A percentile compares a stretch with the other conserved stretches of the same genome.
Conservation (phyloP, 305 asterid species). For the Euphrasia arctica region DNA sequence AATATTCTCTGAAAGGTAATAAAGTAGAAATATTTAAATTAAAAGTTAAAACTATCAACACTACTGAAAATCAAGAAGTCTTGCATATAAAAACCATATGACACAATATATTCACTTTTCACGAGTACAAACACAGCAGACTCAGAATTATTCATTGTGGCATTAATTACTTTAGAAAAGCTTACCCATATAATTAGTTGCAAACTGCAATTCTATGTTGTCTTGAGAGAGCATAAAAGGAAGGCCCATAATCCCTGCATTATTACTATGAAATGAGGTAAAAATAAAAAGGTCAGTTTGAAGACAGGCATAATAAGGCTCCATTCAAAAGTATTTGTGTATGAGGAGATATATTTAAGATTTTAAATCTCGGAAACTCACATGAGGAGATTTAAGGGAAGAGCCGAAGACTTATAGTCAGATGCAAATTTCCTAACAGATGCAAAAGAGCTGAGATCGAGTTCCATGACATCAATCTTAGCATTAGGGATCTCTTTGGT, state of each 20-base stretch:
- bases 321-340: background rate
- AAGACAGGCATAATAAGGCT: background rate
- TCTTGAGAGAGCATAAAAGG: slow-evolving; percentile 77
- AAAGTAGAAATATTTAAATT: background rate
- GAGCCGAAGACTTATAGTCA: slow-evolving; percentile 47
- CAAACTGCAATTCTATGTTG: slow-evolving; percentile 83
- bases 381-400: slow-evolving; percentile 71
- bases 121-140: background rate
- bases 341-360: background rate
- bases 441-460: slow-evolving; percentile 60
- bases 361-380: slow-evolving; percentile 36
- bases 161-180: background rate
- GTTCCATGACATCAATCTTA: slow-evolving; percentile 70
- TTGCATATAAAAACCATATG: slow-evolving; percentile 1
- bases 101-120: background rate
- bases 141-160: background rate
- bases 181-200: slow-evolving; percentile 86
- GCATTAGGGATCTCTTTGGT: slow-evolving; percentile 50
- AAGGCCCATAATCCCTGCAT: slow-evolving; percentile 94
- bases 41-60: background rate
- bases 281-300: slow-evolving; percentile 19
- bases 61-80: background rate
- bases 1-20: background rate
- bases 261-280: slow-evolving; percentile 51
- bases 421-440: slow-evolving; percentile 72